phyloP scores from a whole-genome alignment of 2,329 filamentous ascomycete genomes.

The Pestalotiopsis sp. region DNA sequence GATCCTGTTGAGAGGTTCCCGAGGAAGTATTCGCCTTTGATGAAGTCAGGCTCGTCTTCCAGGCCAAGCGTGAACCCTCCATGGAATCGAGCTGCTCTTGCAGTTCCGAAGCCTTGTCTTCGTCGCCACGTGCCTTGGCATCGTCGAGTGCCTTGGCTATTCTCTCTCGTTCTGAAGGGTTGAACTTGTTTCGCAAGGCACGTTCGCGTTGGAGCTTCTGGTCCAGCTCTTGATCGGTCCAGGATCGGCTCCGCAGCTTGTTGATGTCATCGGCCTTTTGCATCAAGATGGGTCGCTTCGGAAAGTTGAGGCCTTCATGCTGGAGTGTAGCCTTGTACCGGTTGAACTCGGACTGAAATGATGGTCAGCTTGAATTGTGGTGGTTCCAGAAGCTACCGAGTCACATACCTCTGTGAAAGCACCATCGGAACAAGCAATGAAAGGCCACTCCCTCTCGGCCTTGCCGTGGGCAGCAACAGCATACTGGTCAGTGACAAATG shows the following conservation, averaged over 20 bases:
- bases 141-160: slow-evolving; percentile 67
- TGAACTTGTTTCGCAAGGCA: slow-evolving; percentile 66
- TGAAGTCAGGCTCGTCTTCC: slow-evolving; percentile 63
- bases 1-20: slow-evolving; percentile 72
- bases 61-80: slow-evolving; percentile 72
- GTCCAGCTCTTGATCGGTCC: slow-evolving; percentile 82
- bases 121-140: slow-evolving; percentile 66
- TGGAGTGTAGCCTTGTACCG: slow-evolving; percentile 77
- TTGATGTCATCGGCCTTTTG: slow-evolving; percentile 83
- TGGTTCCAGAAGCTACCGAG: not conserved
- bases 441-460: slow-evolving; percentile 81
- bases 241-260: slow-evolving; percentile 73
- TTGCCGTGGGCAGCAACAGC: slow-evolving; percentile 81
- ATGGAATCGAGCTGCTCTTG: slow-evolving; percentile 65
- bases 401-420: slow-evolving; percentile 75
- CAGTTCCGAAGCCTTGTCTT: slow-evolving; percentile 54
- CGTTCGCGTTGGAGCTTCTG: slow-evolving; percentile 75
- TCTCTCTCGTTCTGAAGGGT: slow-evolving; percentile 68
- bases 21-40: slow-evolving; percentile 54
- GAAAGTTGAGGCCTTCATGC: slow-evolving; percentile 72
- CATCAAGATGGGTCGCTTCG: slow-evolving; percentile 70
- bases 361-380: not conserved
- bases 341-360: slow-evolving; percentile 70
- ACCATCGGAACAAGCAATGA: slow-evolving; percentile 86
- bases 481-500: slow-evolving; percentile 85